A percentile compares a stretch with the other conserved stretches of the same genome.
phyloP scores from a whole-genome alignment of 345 rosid species.

The Lenwebbia sp. region DNA sequence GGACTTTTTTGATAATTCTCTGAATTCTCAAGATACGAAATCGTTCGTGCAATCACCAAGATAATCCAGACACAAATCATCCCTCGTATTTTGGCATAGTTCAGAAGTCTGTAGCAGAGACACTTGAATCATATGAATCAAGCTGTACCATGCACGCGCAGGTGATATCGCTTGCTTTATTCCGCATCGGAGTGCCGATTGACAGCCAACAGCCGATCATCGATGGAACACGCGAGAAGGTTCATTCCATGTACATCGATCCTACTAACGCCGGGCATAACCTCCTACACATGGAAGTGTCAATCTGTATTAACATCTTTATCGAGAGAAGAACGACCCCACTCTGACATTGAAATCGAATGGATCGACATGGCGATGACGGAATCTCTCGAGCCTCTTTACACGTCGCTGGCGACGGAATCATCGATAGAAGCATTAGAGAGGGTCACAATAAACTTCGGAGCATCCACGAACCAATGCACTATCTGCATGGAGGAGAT shows the following conservation, averaged over 20 bases:
- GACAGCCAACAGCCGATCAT: not conserved
- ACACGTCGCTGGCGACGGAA: not conserved
- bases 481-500: not conserved
- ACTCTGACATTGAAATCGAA: not conserved
- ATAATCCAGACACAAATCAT: not conserved
- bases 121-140: too few relatives aligned
- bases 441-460: not conserved
- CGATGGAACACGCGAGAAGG: not conserved
- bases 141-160: not conserved
- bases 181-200: not conserved
- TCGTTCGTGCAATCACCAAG: not conserved
- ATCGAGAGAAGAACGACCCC: not conserved
- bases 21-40: too few relatives aligned
- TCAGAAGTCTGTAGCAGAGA: not conserved
- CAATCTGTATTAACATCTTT: not conserved
- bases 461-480: not conserved
- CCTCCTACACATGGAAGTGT: not conserved
- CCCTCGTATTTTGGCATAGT: not conserved
- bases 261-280: not conserved
- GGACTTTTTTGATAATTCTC: too few relatives aligned
- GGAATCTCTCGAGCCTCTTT: not conserved
- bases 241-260: not conserved
- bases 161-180: not conserved
- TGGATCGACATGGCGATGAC: accelerated
- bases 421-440: not conserved